phyloP scores from a whole-genome alignment of 176 grass and related monocot genomes.

The Aegilops umbellulata region DNA sequence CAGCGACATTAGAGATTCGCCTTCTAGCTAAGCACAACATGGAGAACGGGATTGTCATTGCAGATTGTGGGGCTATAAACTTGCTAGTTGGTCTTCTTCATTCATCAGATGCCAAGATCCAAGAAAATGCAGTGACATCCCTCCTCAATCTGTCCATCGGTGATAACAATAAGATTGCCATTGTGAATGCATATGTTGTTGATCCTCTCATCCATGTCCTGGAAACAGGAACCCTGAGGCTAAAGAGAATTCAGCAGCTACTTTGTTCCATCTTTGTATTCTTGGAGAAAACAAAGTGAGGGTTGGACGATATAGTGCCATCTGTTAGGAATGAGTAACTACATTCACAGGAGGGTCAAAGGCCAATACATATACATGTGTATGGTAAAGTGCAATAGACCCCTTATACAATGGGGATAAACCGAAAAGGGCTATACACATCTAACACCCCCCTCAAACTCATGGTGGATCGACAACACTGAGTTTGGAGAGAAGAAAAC shows the following conservation, averaged over 20 bases:
- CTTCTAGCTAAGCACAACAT: constrained; percentile 68
- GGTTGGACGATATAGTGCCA: constrained; percentile 72
- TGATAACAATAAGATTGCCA: constrained; percentile 73
- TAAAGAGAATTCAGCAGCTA: constrained; percentile 82
- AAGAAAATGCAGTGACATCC: constrained; percentile 77
- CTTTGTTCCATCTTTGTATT: constrained; percentile 77
- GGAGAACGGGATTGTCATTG: constrained; percentile 67
- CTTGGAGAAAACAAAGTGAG: constrained; percentile 74
- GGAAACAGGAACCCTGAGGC: constrained; percentile 66
- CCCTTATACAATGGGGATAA: no score
- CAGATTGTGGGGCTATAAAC: constrained; percentile 61
- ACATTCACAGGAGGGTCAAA: no score
- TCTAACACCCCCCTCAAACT: no score
- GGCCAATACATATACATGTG: no score
- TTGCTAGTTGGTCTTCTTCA: constrained; percentile 68
- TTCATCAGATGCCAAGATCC: constrained; percentile 47
- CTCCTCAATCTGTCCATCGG: constrained; percentile 76
- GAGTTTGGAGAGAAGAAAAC: no score
- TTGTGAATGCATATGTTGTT: constrained; percentile 50
- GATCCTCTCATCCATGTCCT: constrained; percentile 78
- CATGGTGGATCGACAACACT: no score
- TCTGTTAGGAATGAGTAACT: no score
- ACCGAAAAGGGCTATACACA: no score
- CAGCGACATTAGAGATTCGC: constrained; percentile 50
- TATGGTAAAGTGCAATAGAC: no score